phyloP scores from a whole-genome alignment of 2,329 filamentous ascomycete species.

The Tricladium varicosporioides region DNA sequence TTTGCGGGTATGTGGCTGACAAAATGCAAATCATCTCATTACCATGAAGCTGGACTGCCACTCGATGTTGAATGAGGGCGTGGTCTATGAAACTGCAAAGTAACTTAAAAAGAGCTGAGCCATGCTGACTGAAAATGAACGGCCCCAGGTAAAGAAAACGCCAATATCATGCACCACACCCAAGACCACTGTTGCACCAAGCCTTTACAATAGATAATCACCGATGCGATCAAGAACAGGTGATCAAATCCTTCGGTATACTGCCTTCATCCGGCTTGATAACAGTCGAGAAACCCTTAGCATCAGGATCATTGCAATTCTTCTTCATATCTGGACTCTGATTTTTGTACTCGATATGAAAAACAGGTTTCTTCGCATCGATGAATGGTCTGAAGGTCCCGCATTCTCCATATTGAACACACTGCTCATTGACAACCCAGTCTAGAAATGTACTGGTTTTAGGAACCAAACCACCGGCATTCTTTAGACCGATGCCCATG shows the following conservation, averaged over 20 bases:
- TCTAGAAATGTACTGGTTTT: constrained; percentile 49
- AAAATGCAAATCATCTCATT: too few species aligned
- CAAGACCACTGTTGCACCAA: too few species aligned
- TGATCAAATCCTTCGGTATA: background rate
- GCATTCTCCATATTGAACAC: constrained; percentile 60
- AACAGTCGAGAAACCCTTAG: background rate
- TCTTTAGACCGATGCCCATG: constrained; percentile 66
- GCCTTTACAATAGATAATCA: too few species aligned
- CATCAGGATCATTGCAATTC: background rate
- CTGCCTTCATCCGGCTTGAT: background rate
- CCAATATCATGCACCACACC: too few species aligned
- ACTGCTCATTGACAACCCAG: constrained; percentile 70
- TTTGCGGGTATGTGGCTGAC: too few species aligned
- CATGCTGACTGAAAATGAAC: too few species aligned
- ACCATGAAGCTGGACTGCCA: too few species aligned
- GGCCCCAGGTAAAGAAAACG: too few species aligned
- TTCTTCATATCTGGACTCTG: background rate
- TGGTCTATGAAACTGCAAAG: too few species aligned
- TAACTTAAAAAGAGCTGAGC: too few species aligned
- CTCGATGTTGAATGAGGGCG: too few species aligned
- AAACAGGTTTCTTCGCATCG: constrained; percentile 61
- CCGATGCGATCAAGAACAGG: background rate
- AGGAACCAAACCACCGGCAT: constrained; percentile 58
- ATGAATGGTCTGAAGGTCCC: constrained; percentile 56
- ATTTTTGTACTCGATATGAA: constrained; percentile 63